Conservation (phyloP, 2,329 filamentous ascomycete species). For the Colletotrichum ledebouriae region DNA sequence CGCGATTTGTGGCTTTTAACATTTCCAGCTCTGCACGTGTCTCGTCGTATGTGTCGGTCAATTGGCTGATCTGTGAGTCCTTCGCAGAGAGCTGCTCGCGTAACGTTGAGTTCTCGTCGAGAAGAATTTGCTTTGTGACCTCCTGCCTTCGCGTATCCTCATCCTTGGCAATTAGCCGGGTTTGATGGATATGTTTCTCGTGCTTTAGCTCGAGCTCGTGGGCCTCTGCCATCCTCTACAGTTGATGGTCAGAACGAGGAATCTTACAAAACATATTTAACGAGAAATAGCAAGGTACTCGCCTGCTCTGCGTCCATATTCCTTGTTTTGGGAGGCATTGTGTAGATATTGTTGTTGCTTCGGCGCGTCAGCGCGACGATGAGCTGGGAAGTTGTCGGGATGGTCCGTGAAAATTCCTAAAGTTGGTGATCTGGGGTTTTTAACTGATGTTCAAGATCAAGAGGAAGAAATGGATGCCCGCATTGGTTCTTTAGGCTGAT, state of each 20-base stretch:
- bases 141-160: constrained; percentile 80
- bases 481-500: constrained; percentile 4
- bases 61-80: constrained; percentile 69
- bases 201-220: constrained; percentile 78
- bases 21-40: constrained; percentile 58
- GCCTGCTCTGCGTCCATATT: constrained; percentile 41
- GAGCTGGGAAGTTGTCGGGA: background rate
- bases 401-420: background rate
- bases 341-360: constrained; percentile 22
- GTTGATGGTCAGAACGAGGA: background rate
- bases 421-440: too few relatives aligned
- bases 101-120: constrained; percentile 79
- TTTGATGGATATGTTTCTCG: constrained; percentile 72
- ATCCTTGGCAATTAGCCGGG: constrained; percentile 78
- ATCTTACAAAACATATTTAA: background rate
- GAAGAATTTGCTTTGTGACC: constrained; percentile 77
- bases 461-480: constrained; percentile 9
- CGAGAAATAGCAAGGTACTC: background rate
- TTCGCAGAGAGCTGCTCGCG: constrained; percentile 72
- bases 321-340: constrained; percentile 41
- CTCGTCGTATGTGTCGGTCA: constrained; percentile 57
- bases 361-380: constrained; percentile 32
- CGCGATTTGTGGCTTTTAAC: constrained; percentile 56
- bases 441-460: background rate
- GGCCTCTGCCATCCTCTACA: constrained; percentile 60